Conservation (phyloP, 305 asterid species). For the Vinca major region DNA sequence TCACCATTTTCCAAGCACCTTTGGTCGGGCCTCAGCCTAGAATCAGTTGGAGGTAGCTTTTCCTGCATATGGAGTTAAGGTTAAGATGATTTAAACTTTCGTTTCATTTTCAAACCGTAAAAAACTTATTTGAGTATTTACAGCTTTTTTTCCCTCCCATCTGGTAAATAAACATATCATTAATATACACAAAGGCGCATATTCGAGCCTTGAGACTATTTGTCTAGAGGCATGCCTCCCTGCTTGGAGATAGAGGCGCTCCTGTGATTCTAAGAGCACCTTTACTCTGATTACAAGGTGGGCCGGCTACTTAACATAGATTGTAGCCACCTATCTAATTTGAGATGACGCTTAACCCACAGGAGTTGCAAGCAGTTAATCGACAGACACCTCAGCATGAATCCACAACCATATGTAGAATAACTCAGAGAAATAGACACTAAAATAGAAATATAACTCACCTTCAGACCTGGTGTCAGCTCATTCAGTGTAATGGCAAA, state of each 20-base stretch:
- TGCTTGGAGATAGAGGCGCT: too few species aligned
- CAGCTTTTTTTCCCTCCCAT: too few species aligned
- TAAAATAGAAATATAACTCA: conserved; percentile 17
- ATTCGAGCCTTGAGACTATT: too few species aligned
- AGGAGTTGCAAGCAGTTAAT: neutral
- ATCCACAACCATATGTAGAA: neutral
- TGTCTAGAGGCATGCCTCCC: too few species aligned
- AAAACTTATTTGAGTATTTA: too few species aligned
- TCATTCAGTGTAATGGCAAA: conserved; percentile 88
- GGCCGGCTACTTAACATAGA: neutral
- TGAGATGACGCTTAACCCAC: neutral
- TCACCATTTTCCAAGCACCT: conserved; percentile 91
- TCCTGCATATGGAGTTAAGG: conserved; percentile 41
- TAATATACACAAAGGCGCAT: too few species aligned
- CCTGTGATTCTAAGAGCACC: too few species aligned
- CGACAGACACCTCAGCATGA: neutral
- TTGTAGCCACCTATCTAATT: neutral
- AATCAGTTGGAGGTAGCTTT: conserved; percentile 91
- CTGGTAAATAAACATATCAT: too few species aligned
- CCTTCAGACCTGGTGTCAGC: conserved; percentile 65
- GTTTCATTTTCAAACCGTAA: too few species aligned
- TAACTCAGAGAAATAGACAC: neutral
- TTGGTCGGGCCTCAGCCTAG: conserved; percentile 94
- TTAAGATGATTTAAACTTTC: neutral
- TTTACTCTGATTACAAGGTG: neutral